Percentiles rank a stretch among this genome's conserved stretches.
Evolutionary conservation across 495 filamentous ascomycete species (phyloP).

Genomic region (Aspergillus steynii): DNA sequence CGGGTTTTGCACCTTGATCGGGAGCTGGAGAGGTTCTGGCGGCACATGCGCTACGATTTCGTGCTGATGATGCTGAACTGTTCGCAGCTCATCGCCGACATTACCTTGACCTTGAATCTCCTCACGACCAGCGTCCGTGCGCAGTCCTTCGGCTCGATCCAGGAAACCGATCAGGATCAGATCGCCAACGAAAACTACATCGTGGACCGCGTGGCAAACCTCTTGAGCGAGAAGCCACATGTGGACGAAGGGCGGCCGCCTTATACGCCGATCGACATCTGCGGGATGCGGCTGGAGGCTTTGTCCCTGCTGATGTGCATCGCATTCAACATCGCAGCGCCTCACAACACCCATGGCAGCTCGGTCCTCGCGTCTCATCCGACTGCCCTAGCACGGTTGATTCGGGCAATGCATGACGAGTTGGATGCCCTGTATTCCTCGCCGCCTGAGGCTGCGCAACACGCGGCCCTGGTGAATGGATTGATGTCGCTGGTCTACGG

Average conservation of each 20-base stretch:
- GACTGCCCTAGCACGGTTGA: conserved; percentile 56
- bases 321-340: conserved; percentile 37
- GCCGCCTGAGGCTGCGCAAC: conserved; percentile 40
- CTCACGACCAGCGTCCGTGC: conserved; percentile 59
- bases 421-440: conserved; percentile 61
- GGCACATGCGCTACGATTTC: conserved; percentile 59
- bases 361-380: conserved; percentile 54
- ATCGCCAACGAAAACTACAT: conserved; percentile 56
- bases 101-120: conserved; percentile 57
- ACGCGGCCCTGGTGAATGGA: conserved; percentile 55
- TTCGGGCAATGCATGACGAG: conserved; percentile 63
- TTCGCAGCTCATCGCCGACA: conserved; percentile 58
- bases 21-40: conserved; percentile 58
- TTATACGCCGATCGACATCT: conserved; percentile 51
- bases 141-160: conserved; percentile 62
- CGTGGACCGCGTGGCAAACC: conserved; percentile 58
- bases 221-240: conserved; percentile 58
- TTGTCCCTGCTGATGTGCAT: conserved; percentile 56
- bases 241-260: conserved; percentile 47
- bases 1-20: conserved; percentile 43
- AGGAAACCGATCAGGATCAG: conserved; percentile 51
- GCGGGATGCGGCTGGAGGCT: conserved; percentile 56
- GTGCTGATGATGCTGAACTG: conserved; percentile 62
- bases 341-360: conserved; percentile 49
- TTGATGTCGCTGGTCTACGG: conserved; percentile 62